These are phyloP conservation scores for Ananas comosus DNA, from an alignment of 176 grass and related monocot species.

Conservation along the genomic window DNA sequence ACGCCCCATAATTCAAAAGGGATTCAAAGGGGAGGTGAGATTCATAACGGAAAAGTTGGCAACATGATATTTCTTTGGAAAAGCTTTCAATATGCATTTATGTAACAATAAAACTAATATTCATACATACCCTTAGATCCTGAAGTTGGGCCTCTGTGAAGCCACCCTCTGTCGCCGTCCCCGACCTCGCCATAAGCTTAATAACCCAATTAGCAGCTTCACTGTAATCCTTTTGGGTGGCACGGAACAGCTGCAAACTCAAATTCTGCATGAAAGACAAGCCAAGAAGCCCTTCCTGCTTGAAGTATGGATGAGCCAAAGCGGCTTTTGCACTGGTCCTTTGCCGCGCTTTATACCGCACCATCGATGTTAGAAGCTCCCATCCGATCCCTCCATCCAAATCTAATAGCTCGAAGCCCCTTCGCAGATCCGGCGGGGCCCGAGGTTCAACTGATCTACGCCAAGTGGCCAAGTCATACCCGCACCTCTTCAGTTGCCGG, in stretches of 20 bases:
- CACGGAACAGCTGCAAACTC: conserved; percentile 64
- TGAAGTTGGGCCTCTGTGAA: conserved; percentile 99
- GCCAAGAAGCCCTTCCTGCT: conserved; percentile 72
- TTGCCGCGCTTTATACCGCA: conserved; percentile 75
- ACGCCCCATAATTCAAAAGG: background rate
- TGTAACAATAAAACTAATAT: background rate
- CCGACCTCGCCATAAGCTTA: conserved; percentile 73
- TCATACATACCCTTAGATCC: conserved; percentile 62
- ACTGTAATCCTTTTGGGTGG: conserved; percentile 89
- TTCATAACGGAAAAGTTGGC: background rate
- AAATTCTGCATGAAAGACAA: conserved; percentile 84
- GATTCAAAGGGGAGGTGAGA: background rate
- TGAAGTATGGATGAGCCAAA: conserved; percentile 80
- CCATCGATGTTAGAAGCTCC: conserved; percentile 78
- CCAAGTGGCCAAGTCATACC: conserved; percentile 70
- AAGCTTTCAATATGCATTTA: background rate
- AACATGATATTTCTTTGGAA: too few relatives aligned
- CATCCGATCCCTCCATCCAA: conserved; percentile 74
- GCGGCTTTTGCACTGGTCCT: conserved; percentile 76
- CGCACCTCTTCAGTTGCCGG: conserved; percentile 78
- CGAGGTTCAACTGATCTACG: conserved; percentile 75
- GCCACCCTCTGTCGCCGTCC: conserved; percentile 70
- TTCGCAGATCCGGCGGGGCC: conserved; percentile 56
- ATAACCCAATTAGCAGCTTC: conserved; percentile 74
- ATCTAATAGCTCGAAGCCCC: conserved; percentile 84